Percentiles rank a stretch among this genome's conserved stretches.
These are phyloP conservation scores for Colletotrichum tofieldiae DNA, from an alignment of 2,329 filamentous ascomycete species.

Conservation along the genomic window DNA sequence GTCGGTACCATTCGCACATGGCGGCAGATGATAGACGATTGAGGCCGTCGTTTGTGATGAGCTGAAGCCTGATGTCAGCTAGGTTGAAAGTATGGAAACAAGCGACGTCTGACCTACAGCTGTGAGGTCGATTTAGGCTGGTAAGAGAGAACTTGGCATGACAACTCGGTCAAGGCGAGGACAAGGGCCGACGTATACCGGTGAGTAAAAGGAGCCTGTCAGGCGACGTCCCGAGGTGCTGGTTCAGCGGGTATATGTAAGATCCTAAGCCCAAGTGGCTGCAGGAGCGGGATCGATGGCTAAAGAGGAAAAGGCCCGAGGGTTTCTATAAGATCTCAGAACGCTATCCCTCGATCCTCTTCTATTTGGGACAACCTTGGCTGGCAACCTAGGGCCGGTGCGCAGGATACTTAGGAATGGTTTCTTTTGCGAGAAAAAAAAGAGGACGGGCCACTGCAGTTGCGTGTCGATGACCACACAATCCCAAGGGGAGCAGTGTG, in stretches of 20 bases:
- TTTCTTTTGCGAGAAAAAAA: constrained; percentile 28
- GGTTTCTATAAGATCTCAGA: constrained; percentile 22
- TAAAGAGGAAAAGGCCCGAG: constrained; percentile 16
- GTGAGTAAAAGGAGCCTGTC: constrained; percentile 36
- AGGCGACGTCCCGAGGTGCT: constrained; percentile 37
- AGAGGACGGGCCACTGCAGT: neutral
- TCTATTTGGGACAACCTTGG: constrained; percentile 16
- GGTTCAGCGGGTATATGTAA: constrained; percentile 43
- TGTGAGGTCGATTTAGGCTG: constrained; percentile 34
- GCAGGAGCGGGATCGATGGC: constrained; percentile 23
- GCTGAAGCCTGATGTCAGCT: neutral
- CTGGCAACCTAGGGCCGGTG: neutral
- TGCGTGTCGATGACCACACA: constrained; percentile 22
- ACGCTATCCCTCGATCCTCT: constrained; percentile 10
- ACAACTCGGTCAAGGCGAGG: constrained; percentile 37
- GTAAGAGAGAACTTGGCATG: constrained; percentile 34
- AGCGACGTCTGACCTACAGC: constrained; percentile 11
- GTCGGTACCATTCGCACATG: constrained; percentile 45
- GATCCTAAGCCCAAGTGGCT: constrained; percentile 36
- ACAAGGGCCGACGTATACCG: constrained; percentile 40
- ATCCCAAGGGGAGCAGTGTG: constrained; percentile 12
- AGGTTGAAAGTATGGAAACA: neutral
- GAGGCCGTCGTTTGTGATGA: neutral
- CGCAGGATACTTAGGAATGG: constrained; percentile 15
- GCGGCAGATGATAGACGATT: neutral